phyloP scores from a whole-genome alignment of 2,329 filamentous ascomycete genomes.

The Diaporthe vexans region DNA sequence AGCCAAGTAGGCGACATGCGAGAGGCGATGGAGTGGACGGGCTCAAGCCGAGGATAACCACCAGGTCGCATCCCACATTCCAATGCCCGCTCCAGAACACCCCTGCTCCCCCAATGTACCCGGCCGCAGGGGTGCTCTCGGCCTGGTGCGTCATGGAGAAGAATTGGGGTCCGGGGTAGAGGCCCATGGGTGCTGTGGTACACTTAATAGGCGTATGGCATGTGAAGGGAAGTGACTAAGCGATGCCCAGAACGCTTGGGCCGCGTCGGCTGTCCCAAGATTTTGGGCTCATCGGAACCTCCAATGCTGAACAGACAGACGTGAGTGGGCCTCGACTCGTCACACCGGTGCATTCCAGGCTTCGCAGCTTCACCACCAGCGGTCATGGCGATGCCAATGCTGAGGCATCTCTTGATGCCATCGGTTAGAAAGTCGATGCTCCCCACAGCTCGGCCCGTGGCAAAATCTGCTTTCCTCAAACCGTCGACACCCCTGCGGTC shows the following conservation, averaged over 20 bases:
- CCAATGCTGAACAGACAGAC: not conserved
- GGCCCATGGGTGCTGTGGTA: not conserved
- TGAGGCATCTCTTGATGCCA: conserved; percentile 52
- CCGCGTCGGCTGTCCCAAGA: conserved; percentile 30
- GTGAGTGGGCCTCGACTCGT: conserved; percentile 9
- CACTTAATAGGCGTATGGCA: conserved; percentile 1
- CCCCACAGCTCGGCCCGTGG: conserved; percentile 40
- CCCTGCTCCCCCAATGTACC: conserved; percentile 12
- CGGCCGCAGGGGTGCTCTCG: conserved; percentile 26
- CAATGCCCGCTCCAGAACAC: conserved; percentile 15
- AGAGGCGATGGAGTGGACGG: not conserved
- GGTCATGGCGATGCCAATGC: conserved; percentile 53
- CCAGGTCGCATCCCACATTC: conserved; percentile 34
- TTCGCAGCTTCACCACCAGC: conserved; percentile 6
- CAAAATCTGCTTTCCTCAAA: conserved; percentile 45
- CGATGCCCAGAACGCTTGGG: conserved; percentile 4
- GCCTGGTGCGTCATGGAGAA: conserved; percentile 38
- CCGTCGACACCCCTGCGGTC: conserved; percentile 48
- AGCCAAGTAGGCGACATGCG: not conserved
- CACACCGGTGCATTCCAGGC: conserved; percentile 5
- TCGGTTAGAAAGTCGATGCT: conserved; percentile 45
- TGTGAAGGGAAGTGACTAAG: conserved; percentile 41
- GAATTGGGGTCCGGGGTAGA: conserved; percentile 37
- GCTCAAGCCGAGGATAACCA: conserved; percentile 50
- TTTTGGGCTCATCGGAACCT: conserved; percentile 29